Conservation (phyloP, 495 filamentous ascomycete genomes). For the Astrothelium subdiscretum region DNA sequence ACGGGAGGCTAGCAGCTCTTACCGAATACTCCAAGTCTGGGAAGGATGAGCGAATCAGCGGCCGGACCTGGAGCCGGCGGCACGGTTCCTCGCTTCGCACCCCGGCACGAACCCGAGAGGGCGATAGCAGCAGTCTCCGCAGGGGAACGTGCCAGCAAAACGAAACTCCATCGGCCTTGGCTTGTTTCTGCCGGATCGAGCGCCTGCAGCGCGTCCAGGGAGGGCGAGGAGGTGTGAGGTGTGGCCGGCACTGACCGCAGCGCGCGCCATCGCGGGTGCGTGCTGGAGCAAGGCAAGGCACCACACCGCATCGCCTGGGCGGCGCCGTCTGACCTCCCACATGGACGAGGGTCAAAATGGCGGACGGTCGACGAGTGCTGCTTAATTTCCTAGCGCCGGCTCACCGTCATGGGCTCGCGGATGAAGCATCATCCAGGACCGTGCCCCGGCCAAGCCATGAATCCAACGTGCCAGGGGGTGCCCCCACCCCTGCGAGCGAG, state of each 20-base stretch:
- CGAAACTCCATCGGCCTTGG: neutral
- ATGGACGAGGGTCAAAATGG: neutral
- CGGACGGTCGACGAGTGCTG: neutral
- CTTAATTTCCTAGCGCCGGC: conserved; percentile 3
- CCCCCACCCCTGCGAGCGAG: neutral
- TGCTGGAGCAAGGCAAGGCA: neutral
- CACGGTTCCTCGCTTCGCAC: neutral
- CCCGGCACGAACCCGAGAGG: neutral
- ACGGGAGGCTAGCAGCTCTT: neutral
- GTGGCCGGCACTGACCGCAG: neutral
- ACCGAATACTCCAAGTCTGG: neutral
- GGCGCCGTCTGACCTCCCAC: neutral
- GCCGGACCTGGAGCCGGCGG: neutral
- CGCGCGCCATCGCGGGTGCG: neutral
- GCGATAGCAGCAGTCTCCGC: neutral
- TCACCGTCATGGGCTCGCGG: conserved; percentile 1
- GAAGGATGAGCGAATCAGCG: neutral
- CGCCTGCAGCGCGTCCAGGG: neutral
- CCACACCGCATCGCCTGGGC: conserved; percentile 1
- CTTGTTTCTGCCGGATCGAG: neutral
- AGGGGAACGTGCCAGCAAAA: neutral
- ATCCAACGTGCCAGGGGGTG: neutral
- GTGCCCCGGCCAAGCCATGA: neutral
- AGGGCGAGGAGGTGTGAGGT: neutral
- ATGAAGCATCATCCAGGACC: neutral